Conservation (phyloP, 768 basidiomycete genomes). For the Mycena crocata region DNA sequence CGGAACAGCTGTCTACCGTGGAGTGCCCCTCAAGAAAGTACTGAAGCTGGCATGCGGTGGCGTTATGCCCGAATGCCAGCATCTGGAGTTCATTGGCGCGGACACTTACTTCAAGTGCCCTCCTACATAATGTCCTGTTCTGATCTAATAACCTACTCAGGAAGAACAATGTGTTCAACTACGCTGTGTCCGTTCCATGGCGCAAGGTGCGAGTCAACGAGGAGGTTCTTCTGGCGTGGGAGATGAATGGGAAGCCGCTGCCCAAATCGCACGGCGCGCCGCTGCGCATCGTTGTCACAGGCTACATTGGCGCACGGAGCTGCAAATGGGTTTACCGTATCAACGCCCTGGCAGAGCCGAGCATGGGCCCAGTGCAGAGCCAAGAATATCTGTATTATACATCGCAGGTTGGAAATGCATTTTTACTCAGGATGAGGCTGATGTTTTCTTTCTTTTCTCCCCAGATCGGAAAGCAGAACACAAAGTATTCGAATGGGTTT, state of each 20-base stretch:
- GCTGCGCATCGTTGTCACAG: constrained; percentile 61
- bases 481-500: constrained; percentile 64
- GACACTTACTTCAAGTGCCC: constrained; percentile 67
- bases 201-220: constrained; percentile 60
- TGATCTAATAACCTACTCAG: constrained; percentile 25
- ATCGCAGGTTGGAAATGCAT: too few relatives aligned
- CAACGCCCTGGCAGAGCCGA: constrained; percentile 61
- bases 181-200: constrained; percentile 61
- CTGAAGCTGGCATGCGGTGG: constrained; percentile 65
- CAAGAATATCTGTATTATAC: constrained; percentile 68
- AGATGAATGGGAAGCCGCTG: constrained; percentile 62
- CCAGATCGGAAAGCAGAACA: constrained; percentile 65
- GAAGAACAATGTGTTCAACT: constrained; percentile 50
- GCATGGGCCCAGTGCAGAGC: constrained; percentile 62
- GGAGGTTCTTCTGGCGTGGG: constrained; percentile 65
- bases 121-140: background rate
- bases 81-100: constrained; percentile 67
- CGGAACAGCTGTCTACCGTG: constrained; percentile 64
- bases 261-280: constrained; percentile 65
- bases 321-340: constrained; percentile 66
- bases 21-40: constrained; percentile 65
- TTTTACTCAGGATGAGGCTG: too few relatives aligned
- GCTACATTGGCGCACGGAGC: constrained; percentile 66
- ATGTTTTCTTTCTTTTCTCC: background rate
- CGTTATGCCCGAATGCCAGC: constrained; percentile 57